A percentile compares a stretch with the other conserved stretches of the same genome.
phyloP scores from a whole-genome alignment of 495 filamentous ascomycete species.

The Podospora conica region DNA sequence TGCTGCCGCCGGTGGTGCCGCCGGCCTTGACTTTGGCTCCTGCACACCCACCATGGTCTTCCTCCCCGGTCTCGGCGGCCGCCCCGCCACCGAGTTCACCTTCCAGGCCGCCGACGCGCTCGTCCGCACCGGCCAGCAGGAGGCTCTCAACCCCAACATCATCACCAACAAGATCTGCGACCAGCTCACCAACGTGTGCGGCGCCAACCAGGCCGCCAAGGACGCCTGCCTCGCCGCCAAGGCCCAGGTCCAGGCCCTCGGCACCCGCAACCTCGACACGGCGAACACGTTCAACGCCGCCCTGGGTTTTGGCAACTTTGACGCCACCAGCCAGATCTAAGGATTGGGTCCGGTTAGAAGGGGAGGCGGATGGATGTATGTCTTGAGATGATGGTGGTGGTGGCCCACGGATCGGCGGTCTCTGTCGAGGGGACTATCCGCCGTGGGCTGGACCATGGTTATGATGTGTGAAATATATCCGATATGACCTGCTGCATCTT shows the following conservation, averaged over 20 bases:
- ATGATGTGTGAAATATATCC: background rate
- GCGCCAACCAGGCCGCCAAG: slow-evolving; percentile 46
- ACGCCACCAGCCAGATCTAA: background rate
- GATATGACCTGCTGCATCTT: background rate
- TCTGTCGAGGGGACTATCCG: background rate
- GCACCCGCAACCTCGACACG: slow-evolving; percentile 36
- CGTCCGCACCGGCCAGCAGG: slow-evolving; percentile 47
- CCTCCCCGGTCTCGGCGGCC: slow-evolving; percentile 43
- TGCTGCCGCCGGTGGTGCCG: slow-evolving; percentile 16
- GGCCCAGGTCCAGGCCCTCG: slow-evolving; percentile 28
- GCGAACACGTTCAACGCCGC: slow-evolving; percentile 39
- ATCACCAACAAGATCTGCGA: slow-evolving; percentile 57
- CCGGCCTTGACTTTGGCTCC: slow-evolving; percentile 45
- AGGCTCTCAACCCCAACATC: slow-evolving; percentile 53
- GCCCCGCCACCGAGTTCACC: slow-evolving; percentile 46
- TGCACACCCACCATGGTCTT: slow-evolving; percentile 54
- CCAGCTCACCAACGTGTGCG: slow-evolving; percentile 50
- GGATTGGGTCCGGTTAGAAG: background rate
- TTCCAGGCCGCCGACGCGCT: slow-evolving; percentile 51
- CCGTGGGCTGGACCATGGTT: background rate
- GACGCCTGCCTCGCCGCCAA: slow-evolving; percentile 37
- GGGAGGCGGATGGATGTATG: background rate
- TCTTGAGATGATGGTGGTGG: background rate
- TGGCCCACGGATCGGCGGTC: background rate
- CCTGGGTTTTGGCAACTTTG: slow-evolving; percentile 28